phyloP scores from a whole-genome alignment of 2,329 filamentous ascomycete genomes.

The Coleophoma crateriformis region DNA sequence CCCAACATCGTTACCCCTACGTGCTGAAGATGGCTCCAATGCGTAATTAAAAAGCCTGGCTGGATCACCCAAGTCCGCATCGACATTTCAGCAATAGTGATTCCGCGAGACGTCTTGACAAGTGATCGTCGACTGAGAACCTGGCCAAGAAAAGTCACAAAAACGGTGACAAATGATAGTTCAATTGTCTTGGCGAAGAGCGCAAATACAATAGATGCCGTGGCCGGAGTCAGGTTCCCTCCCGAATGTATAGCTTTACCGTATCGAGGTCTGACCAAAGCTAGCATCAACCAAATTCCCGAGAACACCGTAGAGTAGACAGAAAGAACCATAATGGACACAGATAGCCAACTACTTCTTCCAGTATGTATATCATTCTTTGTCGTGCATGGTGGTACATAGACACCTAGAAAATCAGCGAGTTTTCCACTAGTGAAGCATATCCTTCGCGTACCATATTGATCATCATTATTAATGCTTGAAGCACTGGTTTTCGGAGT shows the following conservation, averaged over 20 bases:
- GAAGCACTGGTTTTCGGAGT: background rate
- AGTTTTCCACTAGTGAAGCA: background rate
- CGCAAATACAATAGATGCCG: slow-evolving; percentile 62
- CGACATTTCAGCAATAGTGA: slow-evolving; percentile 70
- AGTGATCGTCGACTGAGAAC: slow-evolving; percentile 66
- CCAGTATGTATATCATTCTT: slow-evolving; percentile 18
- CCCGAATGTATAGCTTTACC: slow-evolving; percentile 49
- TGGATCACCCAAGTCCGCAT: slow-evolving; percentile 73
- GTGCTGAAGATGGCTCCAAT: slow-evolving; percentile 59
- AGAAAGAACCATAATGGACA: slow-evolving; percentile 42
- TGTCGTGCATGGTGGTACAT: slow-evolving; percentile 7
- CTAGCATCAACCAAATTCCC: slow-evolving; percentile 60
- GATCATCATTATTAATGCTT: background rate
- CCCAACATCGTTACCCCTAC: slow-evolving; percentile 61
- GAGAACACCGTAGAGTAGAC: slow-evolving; percentile 60
- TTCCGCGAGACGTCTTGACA: slow-evolving; percentile 51
- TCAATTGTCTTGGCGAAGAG: slow-evolving; percentile 73
- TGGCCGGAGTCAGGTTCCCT: slow-evolving; percentile 49
- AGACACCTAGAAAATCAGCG: background rate
- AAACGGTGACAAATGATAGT: slow-evolving; percentile 71
- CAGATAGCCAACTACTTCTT: slow-evolving; percentile 38
- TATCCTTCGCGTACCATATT: background rate
- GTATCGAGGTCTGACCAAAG: slow-evolving; percentile 57
- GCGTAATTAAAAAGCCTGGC: slow-evolving; percentile 67
- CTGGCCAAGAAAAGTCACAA: slow-evolving; percentile 71